Base-by-base conservation (phyloP, 805 yeast species). In the Torulaspora franciscae region DNA sequence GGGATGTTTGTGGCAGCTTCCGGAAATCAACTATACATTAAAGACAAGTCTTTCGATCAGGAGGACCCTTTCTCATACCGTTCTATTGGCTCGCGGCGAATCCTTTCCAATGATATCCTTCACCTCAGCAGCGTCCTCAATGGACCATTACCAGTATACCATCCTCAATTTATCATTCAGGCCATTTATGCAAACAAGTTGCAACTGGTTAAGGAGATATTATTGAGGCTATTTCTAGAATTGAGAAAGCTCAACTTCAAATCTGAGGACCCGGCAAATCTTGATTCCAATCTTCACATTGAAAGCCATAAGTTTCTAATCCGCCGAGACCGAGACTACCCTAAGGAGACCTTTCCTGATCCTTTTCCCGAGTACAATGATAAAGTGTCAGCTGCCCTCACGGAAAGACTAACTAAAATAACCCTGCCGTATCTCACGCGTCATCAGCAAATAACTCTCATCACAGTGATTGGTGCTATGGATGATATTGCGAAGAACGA, bases 101-200 rank as follows among this genome's bases (percentile, higher is more conserved):
- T 80, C 33, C 70, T 80, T 8, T 68, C 72, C 1, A 71, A 71
- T 57, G 72, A 65, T 57, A 75, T 90, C 2, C 74, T 85, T 47
- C 84, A 83, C 53, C 70, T 90, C 46, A 85, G 83, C 40, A 70
- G 86, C 11, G 81, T 89, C 4, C 66, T 90, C 44, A 90, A 90
- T 66, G 97, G 97, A 26, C 93, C 95, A 0, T 63, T 91, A 11
- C 96, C 97, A 0, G 67, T 88, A 0, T 90, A 86, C 55, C 97
- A 91, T 58, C 98, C 98, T 0, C 96, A 89, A 62, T 75, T 87
- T 42, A 64, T 90, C 38, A 81, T 88, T 36, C 96, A 90, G 61
- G 69, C 81, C 4, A 61, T 90, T 14, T 80, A 83, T 55, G 75
- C 79, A 52, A 82, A 81, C 23, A 80, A 82, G 49, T 51, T 75